Base-by-base conservation (phyloP, 1,139 yeast species). In the Neolecta irregularis region DNA sequence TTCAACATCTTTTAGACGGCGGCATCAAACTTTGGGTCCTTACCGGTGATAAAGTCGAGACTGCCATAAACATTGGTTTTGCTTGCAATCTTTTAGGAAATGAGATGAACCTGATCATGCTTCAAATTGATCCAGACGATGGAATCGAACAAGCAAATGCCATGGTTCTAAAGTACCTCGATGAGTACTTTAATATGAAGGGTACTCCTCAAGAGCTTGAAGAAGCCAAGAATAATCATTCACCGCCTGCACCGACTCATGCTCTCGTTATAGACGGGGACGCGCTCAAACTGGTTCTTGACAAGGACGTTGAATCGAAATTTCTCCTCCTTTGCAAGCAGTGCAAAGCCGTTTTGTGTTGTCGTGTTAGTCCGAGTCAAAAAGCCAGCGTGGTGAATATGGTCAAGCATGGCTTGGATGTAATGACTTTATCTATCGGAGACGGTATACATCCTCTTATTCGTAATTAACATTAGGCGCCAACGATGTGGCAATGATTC, bases 401-500 rank as follows among this genome's bases (percentile, higher is more conserved):
- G 62, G 96, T 88, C 18, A 78, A 78, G 51, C 69, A 71, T 13
- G 72, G 81, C 7, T 64, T 88, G 44, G 77, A 71, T 42, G 93
- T 79, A 32, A 78, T 78, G 78, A 78, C 95, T 1, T 62, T 88
- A 45, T 92, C 96, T 1, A 79, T 88, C 54, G 98, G 98, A 44
- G 98, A 88, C 56, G 43, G 43, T 28, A 28, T 20, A 16, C 20
- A 5, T 8, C 4, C 12, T 6, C 12, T 15, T 28, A 13, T 28
- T 12, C 20, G 22, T 20, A 28, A 15, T n/a, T 28, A 28, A 23
- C 7, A 20, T 6, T 28, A 28, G 98, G 98, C 41, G 92, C 96
- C 26, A 88, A 88, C 53, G 98, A 88, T 59, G 98, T 88, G 43
- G 93, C 96, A 4, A 88, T 88, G 98, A 88, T 88, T 47, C 96